Base-by-base conservation (phyloP, 805 yeast genomes). In the Wickerhamiella cacticola region DNA sequence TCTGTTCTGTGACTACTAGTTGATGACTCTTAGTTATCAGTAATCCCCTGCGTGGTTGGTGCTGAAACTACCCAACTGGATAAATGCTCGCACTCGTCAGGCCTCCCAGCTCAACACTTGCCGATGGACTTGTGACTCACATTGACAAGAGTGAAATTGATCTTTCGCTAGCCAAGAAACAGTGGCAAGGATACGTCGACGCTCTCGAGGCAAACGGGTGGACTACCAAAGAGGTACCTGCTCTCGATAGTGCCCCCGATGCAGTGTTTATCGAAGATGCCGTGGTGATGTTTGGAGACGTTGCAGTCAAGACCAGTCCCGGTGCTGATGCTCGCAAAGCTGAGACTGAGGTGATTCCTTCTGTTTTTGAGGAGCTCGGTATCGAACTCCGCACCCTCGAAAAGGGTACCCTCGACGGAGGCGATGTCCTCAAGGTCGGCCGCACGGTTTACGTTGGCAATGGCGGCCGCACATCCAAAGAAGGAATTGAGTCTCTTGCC, bases 211-310 rank as follows among this genome's bases (percentile, higher is more conserved):
- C 40, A 5, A 43, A 43, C 21, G 41, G 41, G 8, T 43, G 46
- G 46, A 36, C 38, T 3, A 43, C 46, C 12, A 24, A 43, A 18
- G 18, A 33, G 25, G 41, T 43, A 10, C 39, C 36, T 3, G 18
- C 39, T 12, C 25, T 43, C 8, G 41, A 43, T 18, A 22, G 40
- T 22, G 46, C 46, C 15, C 40, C 46, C 2, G 46, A 43, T 34
- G 46, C 46, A 12, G 46, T 43, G 22, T 43, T 43, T 26, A 43
- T 43, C 21, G 46, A 43, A 33, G 46, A 43, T 19, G 46, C 46
- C 1, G 40, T 43, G 25, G 46, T 43, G 34, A 43, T 43, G 41
- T 43, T 43, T 34, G 46, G 41, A 18, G 38, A 43, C 3, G 34
- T 43, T 8, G 46, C 46, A 23, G 46, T 43, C 24, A 22, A 24